Evolutionary conservation across 306 rosid genomes (phyloP), one percentile per base, ranked within the genome.

Genomic region (Pterocarpus macrocarpus): DNA sequence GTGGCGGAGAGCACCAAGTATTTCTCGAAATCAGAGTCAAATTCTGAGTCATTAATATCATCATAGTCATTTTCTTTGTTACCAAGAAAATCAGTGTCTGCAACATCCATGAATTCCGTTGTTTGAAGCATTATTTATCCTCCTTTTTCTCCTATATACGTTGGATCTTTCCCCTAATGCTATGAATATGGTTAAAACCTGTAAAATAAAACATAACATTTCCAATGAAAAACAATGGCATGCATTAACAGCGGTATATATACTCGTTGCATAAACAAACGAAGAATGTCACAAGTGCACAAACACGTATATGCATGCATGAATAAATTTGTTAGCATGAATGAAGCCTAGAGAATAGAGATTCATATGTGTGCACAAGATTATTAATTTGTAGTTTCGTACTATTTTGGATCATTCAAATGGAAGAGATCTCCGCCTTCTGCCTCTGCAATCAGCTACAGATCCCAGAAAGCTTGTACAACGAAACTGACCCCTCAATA

Each of bases 11-110:
- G 80, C 16, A 78, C 73, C 28, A 79, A 83, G 80, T 83, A 85
- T 62, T 75, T 77, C 39, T 88, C 89, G 74, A 81, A 64, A 5
- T 80, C 92, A 45, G 81, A 71, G 44, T 88, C 93, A 38, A 90
- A 91, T 76, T 57, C 85, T 2, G 91, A 86, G 49, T 81, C 88
- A 2, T 55, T 5, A 5, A 5, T 16, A 17, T n/a, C 4, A n/a
- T 77, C 81, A 7, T 84, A 86, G 41, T 87, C 78, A 44, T 13
- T 3, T 79, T 85, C 86, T 44, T 57, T 77, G 17, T 71, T 80
- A 14, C 64, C 33, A 34, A 88, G 88, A 65, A 85, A 85, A 69
- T 86, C 93, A 50, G 83, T 64, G 41, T 89, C 90, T 47, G 87
- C 90, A 73, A 86, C 77, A 81, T 89, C 93, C 85, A 83, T 79